These are phyloP conservation scores for Furcasterigmium sp. DNA, from an alignment of 2,329 filamentous ascomycete species.

Conservation along the genomic window DNA sequence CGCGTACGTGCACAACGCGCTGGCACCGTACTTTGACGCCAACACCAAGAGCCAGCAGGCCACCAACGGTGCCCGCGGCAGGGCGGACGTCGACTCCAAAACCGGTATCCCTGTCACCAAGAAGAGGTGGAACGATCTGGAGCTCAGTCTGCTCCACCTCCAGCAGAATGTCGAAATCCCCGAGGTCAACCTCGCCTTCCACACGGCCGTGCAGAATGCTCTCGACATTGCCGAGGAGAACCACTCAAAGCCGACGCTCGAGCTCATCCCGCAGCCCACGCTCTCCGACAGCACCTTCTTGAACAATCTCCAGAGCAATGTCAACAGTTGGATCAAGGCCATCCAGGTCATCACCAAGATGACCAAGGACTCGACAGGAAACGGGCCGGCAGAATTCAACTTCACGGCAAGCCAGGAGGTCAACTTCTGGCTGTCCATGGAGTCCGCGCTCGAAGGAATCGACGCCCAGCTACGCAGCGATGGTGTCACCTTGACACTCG, in stretches of 20 bases:
- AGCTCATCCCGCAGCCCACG: slow-evolving; percentile 70
- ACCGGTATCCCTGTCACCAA: slow-evolving; percentile 96
- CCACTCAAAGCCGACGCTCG: slow-evolving; percentile 65
- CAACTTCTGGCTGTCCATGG: slow-evolving; percentile 98
- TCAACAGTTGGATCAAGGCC: slow-evolving; percentile 98
- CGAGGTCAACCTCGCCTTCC: slow-evolving; percentile 79
- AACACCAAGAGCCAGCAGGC: slow-evolving; percentile 79
- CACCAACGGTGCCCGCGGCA: slow-evolving; percentile 59
- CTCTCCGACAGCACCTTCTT: slow-evolving; percentile 86
- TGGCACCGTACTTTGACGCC: slow-evolving; percentile 96
- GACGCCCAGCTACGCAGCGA: slow-evolving; percentile 84
- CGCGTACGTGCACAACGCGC: slow-evolving; percentile 82
- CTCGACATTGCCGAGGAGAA: slow-evolving; percentile 70
- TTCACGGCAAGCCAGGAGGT: slow-evolving; percentile 90
- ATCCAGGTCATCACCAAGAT: slow-evolving; percentile 96
- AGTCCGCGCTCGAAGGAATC: slow-evolving; percentile 85
- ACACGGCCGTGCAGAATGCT: slow-evolving; percentile 81
- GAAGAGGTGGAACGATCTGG: slow-evolving; percentile 92
- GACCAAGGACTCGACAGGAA: slow-evolving; percentile 71
- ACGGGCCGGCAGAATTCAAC: slow-evolving; percentile 45
- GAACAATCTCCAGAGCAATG: slow-evolving; percentile 87
- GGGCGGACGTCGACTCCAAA: slow-evolving; percentile 83
- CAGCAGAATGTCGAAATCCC: slow-evolving; percentile 99
- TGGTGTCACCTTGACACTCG: slow-evolving; percentile 84
- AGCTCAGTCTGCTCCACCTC: slow-evolving; percentile 82